Conservation (phyloP, 2,329 filamentous ascomycete genomes). For the Penicillium palitans region DNA sequence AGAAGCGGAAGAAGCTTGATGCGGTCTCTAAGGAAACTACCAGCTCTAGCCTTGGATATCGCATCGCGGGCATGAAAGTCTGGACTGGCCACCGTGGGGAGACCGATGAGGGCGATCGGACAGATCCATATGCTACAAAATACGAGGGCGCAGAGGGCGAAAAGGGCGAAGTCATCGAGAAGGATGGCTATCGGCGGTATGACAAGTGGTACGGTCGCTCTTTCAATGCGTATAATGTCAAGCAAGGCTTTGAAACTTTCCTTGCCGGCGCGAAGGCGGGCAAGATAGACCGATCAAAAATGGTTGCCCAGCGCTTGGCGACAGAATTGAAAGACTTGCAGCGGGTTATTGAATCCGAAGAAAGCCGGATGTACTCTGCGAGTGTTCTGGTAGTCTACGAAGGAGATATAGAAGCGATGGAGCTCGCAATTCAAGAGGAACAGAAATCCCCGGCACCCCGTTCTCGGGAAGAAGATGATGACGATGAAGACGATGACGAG, state of each 20-base stretch:
- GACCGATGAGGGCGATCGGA: constrained; percentile 34
- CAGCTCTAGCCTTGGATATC: constrained; percentile 60
- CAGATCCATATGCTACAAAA: constrained; percentile 36
- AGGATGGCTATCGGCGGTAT: constrained; percentile 58
- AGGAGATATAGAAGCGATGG: constrained; percentile 59
- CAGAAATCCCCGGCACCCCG: constrained; percentile 32
- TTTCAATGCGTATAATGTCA: constrained; percentile 57
- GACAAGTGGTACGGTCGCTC: constrained; percentile 67
- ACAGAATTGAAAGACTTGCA: constrained; percentile 48
- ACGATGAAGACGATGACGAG: constrained; percentile 33
- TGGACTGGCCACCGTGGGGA: constrained; percentile 47
- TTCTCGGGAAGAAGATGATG: constrained; percentile 32
- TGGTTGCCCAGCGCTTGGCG: constrained; percentile 45
- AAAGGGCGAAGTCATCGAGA: constrained; percentile 45
- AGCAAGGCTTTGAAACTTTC: constrained; percentile 59
- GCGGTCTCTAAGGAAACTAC: constrained; percentile 61
- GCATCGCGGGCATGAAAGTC: constrained; percentile 66
- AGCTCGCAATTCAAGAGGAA: constrained; percentile 50
- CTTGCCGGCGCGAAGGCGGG: constrained; percentile 49
- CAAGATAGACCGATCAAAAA: constrained; percentile 44
- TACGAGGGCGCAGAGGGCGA: constrained; percentile 52
- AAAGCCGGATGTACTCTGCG: constrained; percentile 68
- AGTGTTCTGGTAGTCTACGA: constrained; percentile 68
- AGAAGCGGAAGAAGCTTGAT: constrained; percentile 61
- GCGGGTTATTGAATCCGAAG: constrained; percentile 54